Evolutionary conservation across 306 rosid species (phyloP), one percentile per base, ranked within the genome.

Genomic region (Cercis canadensis): DNA sequence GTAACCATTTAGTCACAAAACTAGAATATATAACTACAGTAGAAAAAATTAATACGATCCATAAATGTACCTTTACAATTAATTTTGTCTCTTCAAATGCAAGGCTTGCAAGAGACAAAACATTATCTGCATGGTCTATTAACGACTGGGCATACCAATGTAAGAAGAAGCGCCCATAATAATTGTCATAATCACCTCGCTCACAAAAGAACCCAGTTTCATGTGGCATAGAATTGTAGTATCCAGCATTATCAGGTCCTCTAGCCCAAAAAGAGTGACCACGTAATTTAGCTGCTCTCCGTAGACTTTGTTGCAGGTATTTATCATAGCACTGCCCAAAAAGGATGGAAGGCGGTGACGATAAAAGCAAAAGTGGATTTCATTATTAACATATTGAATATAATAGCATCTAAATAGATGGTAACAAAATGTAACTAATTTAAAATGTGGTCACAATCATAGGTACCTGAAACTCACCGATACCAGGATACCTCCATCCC

Each of bases 391-490:
- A 47, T 53, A 43, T 9, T 52, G 17, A 57, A 45, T 51, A 73
- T 44, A n/a, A 60, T 31, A 37, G 34, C 50, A 47, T 36, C 41
- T 16, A 29, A 29, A 72, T 17, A 49, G 17, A 40, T 11, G 8
- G 69, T 11, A 68, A 24, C 54, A 53, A 50, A 50, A 78, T 37
- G 61, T n/a, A 70, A 70, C 56, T 46, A 49, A 54, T 66, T 54
- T 55, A 64, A 64, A 65, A 68, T 44, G 49, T 31, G 56, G 54
- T 24, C 53, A 57, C 57, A 57, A 66, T 70, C 70, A 66, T 31
- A 74, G 83, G 77, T 94, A 94, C 99, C 99, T 94, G 99, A 85
- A 94, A 94, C 95, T 94, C 97, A 79, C 99, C 99, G 72, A 94
- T 82, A 78, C 99, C 99, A 79, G 99, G 99, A 75, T 90, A 94